Base-by-base conservation (phyloP, 2,329 filamentous ascomycete genomes). In the Diplodia seriata region DNA sequence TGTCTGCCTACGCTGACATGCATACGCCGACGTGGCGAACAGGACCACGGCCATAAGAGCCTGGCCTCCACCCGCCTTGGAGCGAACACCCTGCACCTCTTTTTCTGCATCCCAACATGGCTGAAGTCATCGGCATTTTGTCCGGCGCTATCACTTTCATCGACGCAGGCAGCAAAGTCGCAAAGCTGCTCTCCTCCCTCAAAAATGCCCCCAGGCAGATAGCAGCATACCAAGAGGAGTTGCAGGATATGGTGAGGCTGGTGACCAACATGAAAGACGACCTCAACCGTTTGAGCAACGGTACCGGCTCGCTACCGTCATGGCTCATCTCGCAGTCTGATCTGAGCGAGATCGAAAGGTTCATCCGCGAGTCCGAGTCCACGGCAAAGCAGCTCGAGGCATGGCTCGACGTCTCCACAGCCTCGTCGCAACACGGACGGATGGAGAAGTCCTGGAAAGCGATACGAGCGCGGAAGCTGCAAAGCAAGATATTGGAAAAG, bases 281-380 rank as follows among this genome's bases (percentile, higher is more conserved):
- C 31, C 31, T 56, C 2, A 18, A 56, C n/a, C 53, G 53, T 14
- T 36, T 56, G 29, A 56, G 53, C 18, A 56, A 56, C 53, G 31
- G 53, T 2, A 56, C 31, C 3, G 53, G 53, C 4, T n/a, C 11
- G 18, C 20, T 56, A 23, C 18, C 53, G 5, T 2, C 7, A 12
- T 31, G 29, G 31, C 12, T 36, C 2, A 56, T 56, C 2, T 4
- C 53, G 18, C 53, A 23, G 18, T 2, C 29, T 3, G 53, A 56
- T 11, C 53, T 56, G 18, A 29, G 23, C n/a, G 53, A 56, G 18
- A 15, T 43, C 18, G 15, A 43, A 18, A 5, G 40, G 1, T 18
- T 18, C 40, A 43, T 43, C 4, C 15, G 18, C 2, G 40, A 43
- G 8, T 15, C 40, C 5, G 15, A 6, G 15, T 7, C 8, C 15